These are phyloP conservation scores for Chlorella vulgaris DNA, from an alignment of 139 green algal genomes.

Conservation along the genomic window DNA sequence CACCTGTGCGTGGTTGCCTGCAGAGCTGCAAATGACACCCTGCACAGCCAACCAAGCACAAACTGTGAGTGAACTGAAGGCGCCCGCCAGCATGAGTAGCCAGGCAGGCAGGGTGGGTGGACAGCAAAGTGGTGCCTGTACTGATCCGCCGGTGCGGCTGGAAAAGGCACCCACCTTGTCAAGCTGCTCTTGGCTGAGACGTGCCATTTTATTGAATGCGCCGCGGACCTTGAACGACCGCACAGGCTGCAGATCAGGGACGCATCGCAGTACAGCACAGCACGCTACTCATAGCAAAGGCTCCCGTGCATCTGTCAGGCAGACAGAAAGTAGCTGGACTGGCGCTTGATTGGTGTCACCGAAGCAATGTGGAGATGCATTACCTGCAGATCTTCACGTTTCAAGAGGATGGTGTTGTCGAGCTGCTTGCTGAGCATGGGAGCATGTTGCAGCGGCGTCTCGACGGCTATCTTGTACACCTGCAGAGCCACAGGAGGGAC, in stretches of 20 bases:
- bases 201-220: constrained; percentile 92
- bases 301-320: no score
- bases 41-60: no score
- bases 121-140: no score
- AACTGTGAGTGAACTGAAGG: no score
- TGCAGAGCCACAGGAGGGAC: background rate
- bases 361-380: no score
- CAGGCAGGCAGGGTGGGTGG: no score
- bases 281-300: no score
- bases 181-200: constrained; percentile 72
- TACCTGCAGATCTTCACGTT: constrained; percentile 89
- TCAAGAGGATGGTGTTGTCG: constrained; percentile 78
- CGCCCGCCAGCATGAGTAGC: no score
- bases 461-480: constrained; percentile 92
- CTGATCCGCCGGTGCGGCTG: no score
- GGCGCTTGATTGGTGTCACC: no score
- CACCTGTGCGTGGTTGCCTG: constrained; percentile 92
- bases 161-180: no score
- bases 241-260: constrained; percentile 73
- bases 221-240: constrained; percentile 97
- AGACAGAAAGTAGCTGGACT: no score
- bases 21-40: constrained; percentile 91
- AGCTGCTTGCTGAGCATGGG: constrained; percentile 75
- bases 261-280: background rate
- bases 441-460: constrained; percentile 86